Base-by-base conservation (phyloP, 108 stramenopile genomes). In the Skeletonema tropicum region DNA sequence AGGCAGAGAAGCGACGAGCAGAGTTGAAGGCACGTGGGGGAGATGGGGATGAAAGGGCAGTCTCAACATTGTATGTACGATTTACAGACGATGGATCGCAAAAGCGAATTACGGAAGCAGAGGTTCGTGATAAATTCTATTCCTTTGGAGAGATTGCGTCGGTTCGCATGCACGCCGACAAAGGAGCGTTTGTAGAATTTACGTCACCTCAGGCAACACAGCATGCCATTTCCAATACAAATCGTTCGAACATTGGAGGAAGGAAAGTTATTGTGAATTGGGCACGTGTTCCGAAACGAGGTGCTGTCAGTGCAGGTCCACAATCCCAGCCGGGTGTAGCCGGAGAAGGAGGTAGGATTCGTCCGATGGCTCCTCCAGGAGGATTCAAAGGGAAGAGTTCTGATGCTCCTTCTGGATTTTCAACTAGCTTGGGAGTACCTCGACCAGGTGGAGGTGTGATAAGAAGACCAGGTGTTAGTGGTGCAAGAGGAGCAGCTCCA, bases 151-250 rank as follows among this genome's bases (percentile, higher is more conserved):
- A 93, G 82, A 90, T 96, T 73, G 71, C 83, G 1, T 84, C 90
- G 3, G 87, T 97, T n/a, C 74, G 93, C 55, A 82, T 95, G 66
- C 94, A 93, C 60, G 79, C 84, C 12, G 87, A 90, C 36, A 85
- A 86, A 63, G 90, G 90, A 3, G 89, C 86, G 15, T 96, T 97
- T 84, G 90, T 97, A 17, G 97, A 97, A 74, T 97, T 90, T 73
- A 90, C 92, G n/a, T 78, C 89, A 13, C 90, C 92, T 15, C 89
- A 91, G 60, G 90, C 90, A 7, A 82, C 94, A 4, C 92, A 96
- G 71, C 79, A 90, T 39, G 97, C 97, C 11, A 90, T 92, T 72
- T 84, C 87, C 48, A 76, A 79, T 39, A 87, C 89, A 76, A 89
- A 87, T 71, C 83, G 86, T 71, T 86, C 86, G 64, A 75, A 68